phyloP scores from a whole-genome alignment of 352 stramenopile species.

The Pythium guiyangense region DNA sequence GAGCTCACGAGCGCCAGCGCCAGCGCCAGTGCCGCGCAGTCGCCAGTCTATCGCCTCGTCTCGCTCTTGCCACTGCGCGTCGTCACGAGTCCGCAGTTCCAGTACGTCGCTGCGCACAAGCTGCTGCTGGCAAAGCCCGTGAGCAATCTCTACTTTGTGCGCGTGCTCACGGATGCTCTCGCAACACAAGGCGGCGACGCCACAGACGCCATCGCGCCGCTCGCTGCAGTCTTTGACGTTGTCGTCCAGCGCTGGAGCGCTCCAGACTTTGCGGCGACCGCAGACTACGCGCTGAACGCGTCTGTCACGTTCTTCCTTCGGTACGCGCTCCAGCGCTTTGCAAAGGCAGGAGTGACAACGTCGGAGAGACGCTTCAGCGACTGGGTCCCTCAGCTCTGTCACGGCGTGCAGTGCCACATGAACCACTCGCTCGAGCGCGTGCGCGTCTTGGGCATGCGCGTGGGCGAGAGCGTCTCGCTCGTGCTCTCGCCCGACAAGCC shows the following conservation, averaged over 20 bases:
- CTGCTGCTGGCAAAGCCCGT: constrained; percentile 47
- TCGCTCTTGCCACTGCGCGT: constrained; percentile 30
- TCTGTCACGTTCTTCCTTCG: constrained; percentile 70
- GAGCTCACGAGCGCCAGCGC: constrained; percentile 32
- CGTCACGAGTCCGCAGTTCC: constrained; percentile 47
- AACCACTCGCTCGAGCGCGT: constrained; percentile 52
- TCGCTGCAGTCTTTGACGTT: constrained; percentile 50
- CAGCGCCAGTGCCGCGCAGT: constrained; percentile 1
- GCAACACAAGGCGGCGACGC: background rate
- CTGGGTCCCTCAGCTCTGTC: constrained; percentile 65
- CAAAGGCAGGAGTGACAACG: constrained; percentile 15
- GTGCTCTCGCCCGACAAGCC: constrained; percentile 57
- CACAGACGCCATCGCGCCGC: constrained; percentile 4
- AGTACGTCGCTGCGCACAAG: constrained; percentile 60
- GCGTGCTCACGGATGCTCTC: constrained; percentile 44
- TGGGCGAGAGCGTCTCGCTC: constrained; percentile 59
- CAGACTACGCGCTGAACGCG: constrained; percentile 49
- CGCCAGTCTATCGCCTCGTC: constrained; percentile 50
- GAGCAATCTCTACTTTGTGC: constrained; percentile 42
- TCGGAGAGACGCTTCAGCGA: constrained; percentile 16
- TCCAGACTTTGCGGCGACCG: constrained; percentile 36
- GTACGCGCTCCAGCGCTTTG: constrained; percentile 39
- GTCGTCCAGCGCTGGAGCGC: constrained; percentile 57
- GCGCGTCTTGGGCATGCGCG: constrained; percentile 57
- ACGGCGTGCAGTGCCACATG: constrained; percentile 75